phyloP scores from a whole-genome alignment of 768 basidiomycete genomes.

The Gloeostereum incarnatum region DNA sequence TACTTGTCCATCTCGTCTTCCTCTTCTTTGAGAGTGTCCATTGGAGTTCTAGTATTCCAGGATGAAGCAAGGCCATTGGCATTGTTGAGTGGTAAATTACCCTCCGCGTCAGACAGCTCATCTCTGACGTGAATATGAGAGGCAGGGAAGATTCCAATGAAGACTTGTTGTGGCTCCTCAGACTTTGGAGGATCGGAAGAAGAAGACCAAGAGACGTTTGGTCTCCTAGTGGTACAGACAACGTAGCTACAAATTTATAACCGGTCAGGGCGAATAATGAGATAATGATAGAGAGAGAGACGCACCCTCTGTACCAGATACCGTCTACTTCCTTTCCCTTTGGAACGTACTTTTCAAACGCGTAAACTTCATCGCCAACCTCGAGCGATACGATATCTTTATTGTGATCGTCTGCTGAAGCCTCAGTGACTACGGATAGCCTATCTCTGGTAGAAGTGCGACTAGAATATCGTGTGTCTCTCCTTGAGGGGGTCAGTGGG shows the following conservation, averaged over 20 bases:
- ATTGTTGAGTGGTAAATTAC: slow-evolving; percentile 70
- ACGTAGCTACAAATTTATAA: slow-evolving; percentile 54
- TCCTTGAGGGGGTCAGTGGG: slow-evolving; percentile 67
- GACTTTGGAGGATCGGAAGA: slow-evolving; percentile 55
- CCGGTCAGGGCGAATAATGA: slow-evolving; percentile 5
- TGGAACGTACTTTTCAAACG: slow-evolving; percentile 86
- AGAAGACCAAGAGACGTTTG: slow-evolving; percentile 57
- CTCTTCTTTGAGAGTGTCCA: slow-evolving; percentile 57
- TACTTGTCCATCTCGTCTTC: slow-evolving; percentile 41
- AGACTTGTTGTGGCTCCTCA: slow-evolving; percentile 80
- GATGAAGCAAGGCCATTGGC: slow-evolving; percentile 44
- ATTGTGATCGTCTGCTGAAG: slow-evolving; percentile 52
- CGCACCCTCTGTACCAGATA: slow-evolving; percentile 92
- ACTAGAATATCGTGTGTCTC: slow-evolving; percentile 55
- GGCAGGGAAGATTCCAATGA: slow-evolving; percentile 91
- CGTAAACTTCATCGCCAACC: slow-evolving; percentile 95
- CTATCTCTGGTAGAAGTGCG: slow-evolving; percentile 27
- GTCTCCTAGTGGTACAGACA: slow-evolving; percentile 70
- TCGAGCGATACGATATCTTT: slow-evolving; percentile 80
- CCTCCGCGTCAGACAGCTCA: slow-evolving; percentile 81
- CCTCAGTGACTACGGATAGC: slow-evolving; percentile 53
- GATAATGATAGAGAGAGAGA: slow-evolving; percentile 13
- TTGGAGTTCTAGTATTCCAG: slow-evolving; percentile 27
- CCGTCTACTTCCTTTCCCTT: slow-evolving; percentile 66
- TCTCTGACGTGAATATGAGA: slow-evolving; percentile 84